Evolutionary conservation across 345 rosid genomes (phyloP).

Genomic region (Litchi chinensis): DNA sequence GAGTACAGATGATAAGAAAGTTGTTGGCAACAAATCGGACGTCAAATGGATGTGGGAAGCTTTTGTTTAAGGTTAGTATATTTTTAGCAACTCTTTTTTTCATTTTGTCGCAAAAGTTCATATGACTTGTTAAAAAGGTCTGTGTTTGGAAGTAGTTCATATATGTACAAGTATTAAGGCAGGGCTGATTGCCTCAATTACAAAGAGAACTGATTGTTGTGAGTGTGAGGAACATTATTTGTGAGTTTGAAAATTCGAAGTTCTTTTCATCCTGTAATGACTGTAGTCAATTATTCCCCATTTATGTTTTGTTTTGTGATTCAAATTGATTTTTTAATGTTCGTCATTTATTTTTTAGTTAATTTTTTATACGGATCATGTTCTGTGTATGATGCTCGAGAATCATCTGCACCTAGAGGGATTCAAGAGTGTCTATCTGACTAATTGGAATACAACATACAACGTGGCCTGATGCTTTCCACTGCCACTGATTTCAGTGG

Average conservation of each 20-base stretch:
- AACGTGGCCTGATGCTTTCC: background rate
- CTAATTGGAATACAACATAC: too few relatives aligned
- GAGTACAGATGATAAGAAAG: constrained; percentile 18
- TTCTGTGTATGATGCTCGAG: background rate
- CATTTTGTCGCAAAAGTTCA: constrained; percentile 20
- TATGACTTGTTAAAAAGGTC: constrained; percentile 18
- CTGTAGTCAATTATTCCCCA: constrained; percentile 7
- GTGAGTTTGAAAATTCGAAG: constrained; percentile 32
- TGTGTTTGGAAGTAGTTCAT: constrained; percentile 29
- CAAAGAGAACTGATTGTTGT: constrained; percentile 23
- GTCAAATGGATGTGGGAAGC: constrained; percentile 8
- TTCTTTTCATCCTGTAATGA: constrained; percentile 20
- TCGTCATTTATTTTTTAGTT: background rate
- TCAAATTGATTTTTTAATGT: background rate
- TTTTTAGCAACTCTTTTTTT: constrained; percentile 22
- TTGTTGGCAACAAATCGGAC: constrained; percentile 14
- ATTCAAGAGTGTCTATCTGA: background rate
- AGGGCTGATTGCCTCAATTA: constrained; percentile 33
- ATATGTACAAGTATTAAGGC: constrained; percentile 30
- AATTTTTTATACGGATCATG: background rate
- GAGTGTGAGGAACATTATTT: constrained; percentile 31
- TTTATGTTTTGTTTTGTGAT: background rate
- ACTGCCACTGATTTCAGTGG: background rate
- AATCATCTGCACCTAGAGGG: background rate
- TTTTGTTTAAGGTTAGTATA: constrained; percentile 27